Evolutionary conservation across 805 yeast species (phyloP).

Genomic region (Pichia sporocuriosa): DNA sequence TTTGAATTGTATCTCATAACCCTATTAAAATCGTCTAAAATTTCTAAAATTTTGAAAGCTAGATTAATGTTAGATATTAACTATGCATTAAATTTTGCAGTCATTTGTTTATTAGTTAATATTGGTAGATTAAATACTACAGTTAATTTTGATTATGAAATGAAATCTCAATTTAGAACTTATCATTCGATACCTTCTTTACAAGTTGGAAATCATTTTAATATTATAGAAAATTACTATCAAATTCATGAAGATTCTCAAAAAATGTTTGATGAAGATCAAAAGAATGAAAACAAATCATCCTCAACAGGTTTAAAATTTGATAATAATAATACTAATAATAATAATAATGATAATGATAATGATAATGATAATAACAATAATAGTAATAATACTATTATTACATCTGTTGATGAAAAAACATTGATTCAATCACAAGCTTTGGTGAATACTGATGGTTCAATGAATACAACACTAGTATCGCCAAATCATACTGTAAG

Average conservation of each 20-base stretch:
- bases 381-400: background rate
- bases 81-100: slow-evolving; percentile 31
- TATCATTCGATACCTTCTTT: slow-evolving; percentile 90
- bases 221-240: slow-evolving; percentile 23
- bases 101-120: slow-evolving; percentile 70
- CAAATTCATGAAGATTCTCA: slow-evolving; percentile 7
- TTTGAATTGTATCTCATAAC: slow-evolving; percentile 79
- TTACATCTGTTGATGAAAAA: background rate
- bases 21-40: slow-evolving; percentile 73
- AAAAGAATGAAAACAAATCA: slow-evolving; percentile 5
- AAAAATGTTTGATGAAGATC: slow-evolving; percentile 17
- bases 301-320: background rate
- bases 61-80: slow-evolving; percentile 56
- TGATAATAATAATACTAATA: background rate
- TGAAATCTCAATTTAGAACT: slow-evolving; percentile 89
- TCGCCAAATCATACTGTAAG: slow-evolving; percentile 11
- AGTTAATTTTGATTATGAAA: slow-evolving; percentile 87
- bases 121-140: slow-evolving; percentile 94
- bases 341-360: background rate
- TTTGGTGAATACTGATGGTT: no score
- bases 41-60: slow-evolving; percentile 77
- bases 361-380: background rate
- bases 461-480: no score
- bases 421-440: no score
- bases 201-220: slow-evolving; percentile 54